A percentile compares a stretch with the other conserved stretches of the same genome.
Evolutionary conservation across 495 filamentous ascomycete genomes (phyloP).

Genomic region (Xylaria flabelliformis): DNA sequence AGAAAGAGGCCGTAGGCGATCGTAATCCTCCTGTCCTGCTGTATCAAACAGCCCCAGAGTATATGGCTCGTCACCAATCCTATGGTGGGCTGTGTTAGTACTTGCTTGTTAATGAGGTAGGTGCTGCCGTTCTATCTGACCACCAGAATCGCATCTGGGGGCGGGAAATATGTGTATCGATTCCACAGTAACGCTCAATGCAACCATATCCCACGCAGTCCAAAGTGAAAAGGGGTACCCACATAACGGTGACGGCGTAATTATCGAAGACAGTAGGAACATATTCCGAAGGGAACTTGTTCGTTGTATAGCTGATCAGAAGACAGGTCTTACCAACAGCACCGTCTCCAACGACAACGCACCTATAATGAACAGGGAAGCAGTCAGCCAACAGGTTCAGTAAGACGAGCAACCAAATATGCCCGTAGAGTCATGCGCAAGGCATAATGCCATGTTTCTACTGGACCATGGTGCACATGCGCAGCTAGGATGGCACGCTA

Average conservation of each 20-base stretch:
- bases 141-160: not conserved
- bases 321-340: constrained; percentile 99
- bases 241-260: constrained; percentile 99
- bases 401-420: not conserved
- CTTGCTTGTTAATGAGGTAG: not conserved
- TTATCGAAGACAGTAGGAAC: constrained; percentile 99
- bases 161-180: constrained; percentile 5
- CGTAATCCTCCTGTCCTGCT: constrained; percentile 98
- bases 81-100: constrained; percentile 48
- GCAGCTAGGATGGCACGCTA: constrained; percentile 22
- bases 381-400: constrained; percentile 23
- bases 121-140: not conserved
- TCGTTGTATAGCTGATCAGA: constrained; percentile 98
- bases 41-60: constrained; percentile 98
- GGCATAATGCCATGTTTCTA: constrained; percentile 2
- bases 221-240: constrained; percentile 54
- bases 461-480: constrained; percentile 22
- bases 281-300: constrained; percentile 99
- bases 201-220: not conserved
- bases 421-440: constrained; percentile 21
- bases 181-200: not conserved
- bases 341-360: constrained; percentile 98
- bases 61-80: constrained; percentile 99
- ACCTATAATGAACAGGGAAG: constrained; percentile 60
- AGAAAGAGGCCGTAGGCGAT: constrained; percentile 92